Evolutionary conservation across 2,329 filamentous ascomycete genomes (phyloP), one percentile per base, ranked within the genome.

Genomic region (Neocucurbitaria cava): DNA sequence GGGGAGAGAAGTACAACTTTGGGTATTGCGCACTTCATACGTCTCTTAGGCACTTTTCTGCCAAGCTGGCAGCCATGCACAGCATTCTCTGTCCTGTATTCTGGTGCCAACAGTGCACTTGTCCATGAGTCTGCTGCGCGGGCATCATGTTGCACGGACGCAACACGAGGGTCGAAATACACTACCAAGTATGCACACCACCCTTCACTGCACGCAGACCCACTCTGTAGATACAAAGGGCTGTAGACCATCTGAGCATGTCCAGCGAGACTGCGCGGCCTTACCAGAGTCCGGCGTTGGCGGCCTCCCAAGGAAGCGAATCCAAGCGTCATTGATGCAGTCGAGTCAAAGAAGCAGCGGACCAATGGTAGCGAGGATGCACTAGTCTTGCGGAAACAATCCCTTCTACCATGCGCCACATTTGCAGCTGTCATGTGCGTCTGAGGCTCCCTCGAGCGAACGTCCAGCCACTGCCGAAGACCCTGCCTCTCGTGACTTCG

Each of bases 261-360:
- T 28, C 20, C 39, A 20, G 41, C 50, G 46, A 51, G 35, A 35
- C 36, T 47, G 31, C 52, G 46, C 55, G 48, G 49, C 52, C 52
- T 40, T 33, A 23, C 40, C 33, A 36, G 17, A 23, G 15, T 33
- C 26, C 24, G 39, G 46, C 31, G 31, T 36, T 49, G 17, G 45
- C 28, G 49, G 31, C 26, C 36, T 38, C 40, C 38, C 38, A 40
- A 26, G 38, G 38, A 40, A 52, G 42, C 47, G 49, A 56, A 53
- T 50, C 63, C 44, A 68, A 62, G 65, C 68, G 65, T 71, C 68
- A 68, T 69, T 56, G 66, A 70, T 62, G 54, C 43, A 26, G 49
- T 58, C 52, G 46, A 44, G 47, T 52, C 44, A 54, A 56, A 41
- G 33, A 11, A 38, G 31, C 43, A n/a, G 30, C n/a, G 20, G 42